Evolutionary conservation across 2,329 filamentous ascomycete species (phyloP).

Genomic region (Botrytis aclada): DNA sequence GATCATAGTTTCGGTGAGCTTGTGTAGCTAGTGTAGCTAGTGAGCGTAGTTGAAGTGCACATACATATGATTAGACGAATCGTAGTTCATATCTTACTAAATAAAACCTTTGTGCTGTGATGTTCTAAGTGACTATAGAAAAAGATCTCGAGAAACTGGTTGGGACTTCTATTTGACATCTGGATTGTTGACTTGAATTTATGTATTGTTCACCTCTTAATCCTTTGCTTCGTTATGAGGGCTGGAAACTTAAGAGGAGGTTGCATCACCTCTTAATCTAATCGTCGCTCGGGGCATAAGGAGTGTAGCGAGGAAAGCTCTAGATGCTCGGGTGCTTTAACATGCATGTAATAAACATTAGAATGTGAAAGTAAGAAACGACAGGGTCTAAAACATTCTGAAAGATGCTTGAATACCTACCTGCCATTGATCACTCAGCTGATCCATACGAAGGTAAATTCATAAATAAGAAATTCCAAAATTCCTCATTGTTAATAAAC

Average conservation of each 20-base stretch:
- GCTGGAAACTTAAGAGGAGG: too few relatives aligned
- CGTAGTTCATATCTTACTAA: background rate
- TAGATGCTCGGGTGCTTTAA: background rate
- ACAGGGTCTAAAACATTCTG: background rate
- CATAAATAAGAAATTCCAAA: background rate
- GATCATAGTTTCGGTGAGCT: background rate
- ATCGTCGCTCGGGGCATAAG: background rate
- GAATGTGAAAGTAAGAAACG: background rate
- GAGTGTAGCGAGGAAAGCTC: background rate
- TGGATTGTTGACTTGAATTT: background rate
- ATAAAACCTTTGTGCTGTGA: background rate
- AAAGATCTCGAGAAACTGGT: background rate
- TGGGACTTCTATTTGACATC: background rate
- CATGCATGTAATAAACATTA: background rate
- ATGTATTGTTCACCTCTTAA: background rate
- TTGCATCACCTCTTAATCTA: background rate
- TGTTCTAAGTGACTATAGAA: background rate
- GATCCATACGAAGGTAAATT: background rate
- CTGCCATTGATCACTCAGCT: background rate
- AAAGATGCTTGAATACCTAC: background rate
- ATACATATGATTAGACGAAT: conserved; percentile 7
- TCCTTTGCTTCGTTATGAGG: background rate
- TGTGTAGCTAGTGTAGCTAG: background rate
- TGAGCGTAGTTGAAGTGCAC: background rate
- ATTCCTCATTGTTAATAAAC: background rate